These are phyloP conservation scores for Casuarina cunninghamiana DNA, from an alignment of 306 rosid species.

Conservation along the genomic window DNA sequence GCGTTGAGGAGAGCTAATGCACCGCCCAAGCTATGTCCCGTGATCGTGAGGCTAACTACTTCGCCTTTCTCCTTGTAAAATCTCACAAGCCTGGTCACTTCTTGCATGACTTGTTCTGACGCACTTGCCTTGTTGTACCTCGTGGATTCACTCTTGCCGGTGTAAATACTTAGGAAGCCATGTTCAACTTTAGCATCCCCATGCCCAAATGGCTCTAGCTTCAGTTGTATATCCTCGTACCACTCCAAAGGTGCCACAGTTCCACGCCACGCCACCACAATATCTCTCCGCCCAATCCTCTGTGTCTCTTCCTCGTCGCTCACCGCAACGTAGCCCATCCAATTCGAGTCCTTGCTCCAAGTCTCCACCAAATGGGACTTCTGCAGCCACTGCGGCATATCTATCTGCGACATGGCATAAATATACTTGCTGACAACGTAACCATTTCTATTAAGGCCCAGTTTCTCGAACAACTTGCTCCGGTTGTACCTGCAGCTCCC, in stretches of 20 bases:
- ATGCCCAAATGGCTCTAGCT: constrained; percentile 45
- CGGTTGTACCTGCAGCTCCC: constrained; percentile 61
- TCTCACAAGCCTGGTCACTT: constrained; percentile 36
- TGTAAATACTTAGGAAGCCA: constrained; percentile 60
- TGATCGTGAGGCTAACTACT: constrained; percentile 60
- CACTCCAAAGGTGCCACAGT: constrained; percentile 67
- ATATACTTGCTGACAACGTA: constrained; percentile 51
- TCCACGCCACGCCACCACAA: constrained; percentile 69
- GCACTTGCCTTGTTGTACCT: constrained; percentile 68
- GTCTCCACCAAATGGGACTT: constrained; percentile 44
- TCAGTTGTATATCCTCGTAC: constrained; percentile 58
- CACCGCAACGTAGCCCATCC: constrained; percentile 65
- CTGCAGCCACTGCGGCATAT: constrained; percentile 63
- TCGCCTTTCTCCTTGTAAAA: constrained; percentile 44
- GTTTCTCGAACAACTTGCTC: constrained; percentile 36
- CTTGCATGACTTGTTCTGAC: constrained; percentile 64
- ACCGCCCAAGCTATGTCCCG: constrained; percentile 81
- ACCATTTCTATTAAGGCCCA: constrained; percentile 42
- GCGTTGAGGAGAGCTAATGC: constrained; percentile 66
- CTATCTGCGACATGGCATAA: constrained; percentile 66
- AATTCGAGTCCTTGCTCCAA: constrained; percentile 70
- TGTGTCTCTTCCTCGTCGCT: constrained; percentile 53
- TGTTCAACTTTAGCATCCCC: constrained; percentile 58
- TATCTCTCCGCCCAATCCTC: constrained; percentile 62
- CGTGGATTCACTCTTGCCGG: constrained; percentile 46